Conservation (phyloP, 345 rosid species). For the Anastatica hierochuntica region DNA sequence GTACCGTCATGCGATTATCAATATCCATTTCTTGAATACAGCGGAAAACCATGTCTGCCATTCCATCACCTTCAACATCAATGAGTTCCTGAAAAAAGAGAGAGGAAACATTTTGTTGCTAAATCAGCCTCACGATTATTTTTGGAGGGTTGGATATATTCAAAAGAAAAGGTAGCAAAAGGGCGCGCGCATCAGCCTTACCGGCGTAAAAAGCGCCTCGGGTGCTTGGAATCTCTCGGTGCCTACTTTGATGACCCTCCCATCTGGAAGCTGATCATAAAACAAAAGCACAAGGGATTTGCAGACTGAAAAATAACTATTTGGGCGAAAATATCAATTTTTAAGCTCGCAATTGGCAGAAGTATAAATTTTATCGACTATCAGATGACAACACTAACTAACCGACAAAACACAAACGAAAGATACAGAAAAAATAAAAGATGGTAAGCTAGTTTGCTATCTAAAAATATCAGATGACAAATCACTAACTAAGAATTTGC, state of each 20-base stretch:
- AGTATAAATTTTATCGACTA: not conserved
- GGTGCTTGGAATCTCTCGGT: conserved; percentile 99
- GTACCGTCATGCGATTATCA: conserved; percentile 93
- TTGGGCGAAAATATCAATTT: no score
- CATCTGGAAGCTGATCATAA: conserved; percentile 82
- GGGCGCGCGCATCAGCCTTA: conserved; percentile 25
- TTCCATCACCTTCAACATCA: conserved; percentile 99
- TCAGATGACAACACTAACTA: not conserved
- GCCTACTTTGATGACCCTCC: conserved; percentile 89
- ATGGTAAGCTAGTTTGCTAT: not conserved
- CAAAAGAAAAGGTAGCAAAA: not conserved
- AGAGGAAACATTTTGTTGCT: not conserved
- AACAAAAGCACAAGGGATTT: not conserved
- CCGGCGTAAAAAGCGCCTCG: conserved; percentile 98
- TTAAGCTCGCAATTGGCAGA: not conserved
- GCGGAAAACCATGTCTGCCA: conserved; percentile 99
- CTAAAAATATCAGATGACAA: no score
- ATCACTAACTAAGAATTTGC: not conserved
- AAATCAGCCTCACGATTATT: not conserved
- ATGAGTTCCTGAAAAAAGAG: conserved; percentile 57
- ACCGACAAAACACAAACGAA: not conserved
- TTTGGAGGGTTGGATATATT: not conserved
- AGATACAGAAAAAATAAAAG: not conserved
- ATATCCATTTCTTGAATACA: conserved; percentile 99
- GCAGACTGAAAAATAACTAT: no score